Evolutionary conservation across 257 asterid genomes (phyloP).

Genomic region (Plantago major): DNA sequence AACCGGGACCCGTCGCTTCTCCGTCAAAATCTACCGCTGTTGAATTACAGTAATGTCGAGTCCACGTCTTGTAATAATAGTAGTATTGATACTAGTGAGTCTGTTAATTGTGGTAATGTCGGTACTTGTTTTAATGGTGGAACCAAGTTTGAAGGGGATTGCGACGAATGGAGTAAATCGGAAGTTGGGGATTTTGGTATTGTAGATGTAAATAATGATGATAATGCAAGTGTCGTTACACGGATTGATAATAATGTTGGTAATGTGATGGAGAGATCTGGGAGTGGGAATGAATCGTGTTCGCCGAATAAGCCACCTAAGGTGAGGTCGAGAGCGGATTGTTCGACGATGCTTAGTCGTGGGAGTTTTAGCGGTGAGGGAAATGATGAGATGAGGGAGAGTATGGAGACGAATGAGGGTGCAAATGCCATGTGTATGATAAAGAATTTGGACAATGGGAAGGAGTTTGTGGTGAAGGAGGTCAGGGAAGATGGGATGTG

Average conservation of each 20-base stretch:
- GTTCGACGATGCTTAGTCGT: background rate
- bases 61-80: background rate
- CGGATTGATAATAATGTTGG: slow-evolving; percentile 20
- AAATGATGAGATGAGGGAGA: slow-evolving; percentile 21
- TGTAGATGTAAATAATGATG: too few species aligned
- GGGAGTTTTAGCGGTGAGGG: slow-evolving; percentile 19
- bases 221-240: slow-evolving; percentile 9
- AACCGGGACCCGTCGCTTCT: slow-evolving; percentile 61
- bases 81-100: slow-evolving; percentile 7
- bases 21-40: slow-evolving; percentile 29
- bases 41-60: too few species aligned
- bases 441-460: slow-evolving; percentile 89
- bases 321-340: slow-evolving; percentile 28
- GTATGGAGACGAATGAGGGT: slow-evolving; percentile 2
- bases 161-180: too few species aligned
- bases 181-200: slow-evolving; percentile 5
- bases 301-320: slow-evolving; percentile 44
- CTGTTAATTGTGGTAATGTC: slow-evolving; percentile 7
- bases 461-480: slow-evolving; percentile 93
- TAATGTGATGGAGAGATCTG: background rate
- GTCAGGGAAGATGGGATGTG: slow-evolving; percentile 87
- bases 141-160: slow-evolving; percentile 24
- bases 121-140: slow-evolving; percentile 20
- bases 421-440: slow-evolving; percentile 57
- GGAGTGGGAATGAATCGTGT: slow-evolving; percentile 22